A percentile compares a stretch with the other conserved stretches of the same genome.
phyloP scores from a whole-genome alignment of 768 basidiomycete genomes.

The Rhizopogon vesiculosus region DNA sequence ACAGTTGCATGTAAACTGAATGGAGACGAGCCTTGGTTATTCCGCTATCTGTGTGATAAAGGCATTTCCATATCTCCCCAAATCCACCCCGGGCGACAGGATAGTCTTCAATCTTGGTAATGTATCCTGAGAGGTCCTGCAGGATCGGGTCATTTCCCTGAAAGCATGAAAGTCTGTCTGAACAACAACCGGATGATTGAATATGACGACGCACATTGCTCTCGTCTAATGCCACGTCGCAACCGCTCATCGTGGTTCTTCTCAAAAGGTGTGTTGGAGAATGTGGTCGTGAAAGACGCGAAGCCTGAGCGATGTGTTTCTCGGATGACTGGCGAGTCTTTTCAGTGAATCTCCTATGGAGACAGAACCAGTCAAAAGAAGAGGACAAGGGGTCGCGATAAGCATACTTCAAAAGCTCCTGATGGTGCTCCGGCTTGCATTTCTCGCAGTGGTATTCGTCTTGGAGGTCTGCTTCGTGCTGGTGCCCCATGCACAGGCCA shows the following conservation, averaged over 20 bases:
- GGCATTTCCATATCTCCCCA: too few species aligned
- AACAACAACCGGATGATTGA: too few species aligned
- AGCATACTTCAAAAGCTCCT: constrained; percentile 75
- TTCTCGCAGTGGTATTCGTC: constrained; percentile 92
- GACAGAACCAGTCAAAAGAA: constrained; percentile 12
- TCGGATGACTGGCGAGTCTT: constrained; percentile 60
- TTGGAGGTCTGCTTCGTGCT: constrained; percentile 67
- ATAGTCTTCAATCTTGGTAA: too few species aligned
- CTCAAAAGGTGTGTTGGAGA: constrained; percentile 62
- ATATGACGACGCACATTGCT: constrained; percentile 27
- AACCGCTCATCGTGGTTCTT: constrained; percentile 95
- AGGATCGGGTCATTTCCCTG: too few species aligned
- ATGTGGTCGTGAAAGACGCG: constrained; percentile 70
- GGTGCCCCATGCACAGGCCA: constrained; percentile 92
- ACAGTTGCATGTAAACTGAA: too few species aligned
- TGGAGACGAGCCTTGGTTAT: too few species aligned
- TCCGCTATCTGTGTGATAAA: too few species aligned
- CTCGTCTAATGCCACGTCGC: constrained; percentile 92
- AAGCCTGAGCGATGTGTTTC: constrained; percentile 38
- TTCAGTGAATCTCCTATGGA: constrained; percentile 53
- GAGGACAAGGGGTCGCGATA: constrained; percentile 11
- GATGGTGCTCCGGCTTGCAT: constrained; percentile 84
- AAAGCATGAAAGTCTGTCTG: too few species aligned
- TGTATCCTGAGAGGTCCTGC: too few species aligned
- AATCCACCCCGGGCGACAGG: too few species aligned